Evolutionary conservation across 768 basidiomycete species (phyloP), one percentile per base, ranked within the genome.

Genomic region (Boletus fagicola): DNA sequence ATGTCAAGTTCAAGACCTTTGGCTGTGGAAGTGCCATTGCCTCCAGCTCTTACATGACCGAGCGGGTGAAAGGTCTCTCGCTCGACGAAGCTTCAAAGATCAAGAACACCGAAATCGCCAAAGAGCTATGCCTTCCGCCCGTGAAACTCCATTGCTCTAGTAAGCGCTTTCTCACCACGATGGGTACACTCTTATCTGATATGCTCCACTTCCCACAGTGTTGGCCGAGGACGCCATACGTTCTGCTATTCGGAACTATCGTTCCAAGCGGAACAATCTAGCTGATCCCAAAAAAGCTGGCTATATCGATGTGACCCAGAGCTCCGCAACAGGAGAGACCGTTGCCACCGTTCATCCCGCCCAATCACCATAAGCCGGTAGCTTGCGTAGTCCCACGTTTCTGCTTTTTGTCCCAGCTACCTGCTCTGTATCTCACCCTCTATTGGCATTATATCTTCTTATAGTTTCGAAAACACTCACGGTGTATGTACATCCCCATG

Each of bases 1-100:
- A 99, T 71, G 97, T 98, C 76, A 97, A 96, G 77, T 98, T 98
- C 82, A 99, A 98, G 80, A 98, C 97, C 0, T 98, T 99, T 74
- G 96, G 97, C 3, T 98, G 97, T 73, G 97, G 97, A 52, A 95
- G 93, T 62, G 94, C 94, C 64, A 99, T 99, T 58, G 97, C 97
- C 1, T 96, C 94, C 1, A 94, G 92, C 68, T 95, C 92, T 8
- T 99, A 96, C 72, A 94, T 98, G 92, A 99, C 97, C 18, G 96
- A 99, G 77, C 90, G 94, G 51, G 96, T 99, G 59, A 96, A 87
- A 76, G 97, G 97, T 26, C 81, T 98, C 59, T 87, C 88, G 10
- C 76, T 99, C 54, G 97, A 98, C 52, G 92, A 94, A 58, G 97
- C 97, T 9, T 92, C 92, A 53, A 87, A 88, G 71, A 96, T 99